Evolutionary conservation across 257 asterid species (phyloP), one percentile per base, ranked within the genome.

Genomic region (Perilla frutescens): DNA sequence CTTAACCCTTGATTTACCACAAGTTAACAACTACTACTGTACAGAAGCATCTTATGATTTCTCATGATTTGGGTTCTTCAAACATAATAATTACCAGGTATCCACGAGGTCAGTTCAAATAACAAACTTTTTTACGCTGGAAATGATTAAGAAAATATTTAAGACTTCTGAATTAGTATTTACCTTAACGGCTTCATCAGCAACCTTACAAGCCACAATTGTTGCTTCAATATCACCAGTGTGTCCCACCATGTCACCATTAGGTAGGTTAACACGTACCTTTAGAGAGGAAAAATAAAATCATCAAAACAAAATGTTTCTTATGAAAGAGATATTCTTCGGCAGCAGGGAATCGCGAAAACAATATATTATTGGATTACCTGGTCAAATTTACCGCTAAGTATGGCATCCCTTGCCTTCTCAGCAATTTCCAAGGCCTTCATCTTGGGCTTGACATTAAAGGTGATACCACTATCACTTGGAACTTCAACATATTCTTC

Each of bases 161-260:
- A 41, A 26, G n/a, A 51, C 40, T 40, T 1, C 1, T 29, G 45
- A 58, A 59, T 32, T 44, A 76, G 54, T 26, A 73, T 1, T 76
- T 91, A 94, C 99, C 99, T 94, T 91, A 77, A 94, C 97, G 60
- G 89, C 99, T 2, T 84, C 90, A 82, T 94, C 98, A 43, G 99
- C 97, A 74, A 92, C 93, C 88, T 91, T 87, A 80, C 99, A 91
- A 78, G 96, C 97, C 65, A 90, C 96, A 62, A 94, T 37, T 7
- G 99, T 94, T 66, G 99, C 99, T 67, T 90, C 84, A 57, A 94
- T 91, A 69, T 94, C 97, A 62, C 99, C 97, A 11, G 99, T 94
- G 80, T 94, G 99, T 48, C 98, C 98, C 83, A 94, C 98, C 98
- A 94, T 94, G 82, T 90, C 98, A 61, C 96, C 0, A 64, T 94